Evolutionary conservation across 139 green algal genomes (phyloP).

Genomic region (Tetradesmus obliquus): DNA sequence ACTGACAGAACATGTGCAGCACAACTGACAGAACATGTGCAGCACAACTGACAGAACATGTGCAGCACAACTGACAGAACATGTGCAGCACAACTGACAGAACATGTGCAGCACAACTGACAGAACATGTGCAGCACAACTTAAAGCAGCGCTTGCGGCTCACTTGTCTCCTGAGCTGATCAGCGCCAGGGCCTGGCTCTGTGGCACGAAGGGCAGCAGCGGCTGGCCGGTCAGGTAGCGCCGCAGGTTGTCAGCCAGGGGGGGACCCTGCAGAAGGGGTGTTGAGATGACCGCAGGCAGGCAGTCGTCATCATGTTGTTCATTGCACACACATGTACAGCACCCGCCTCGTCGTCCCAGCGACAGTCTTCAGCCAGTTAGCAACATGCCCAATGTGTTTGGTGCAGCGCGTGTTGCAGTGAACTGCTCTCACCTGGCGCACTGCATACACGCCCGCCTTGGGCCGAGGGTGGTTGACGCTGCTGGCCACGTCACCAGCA

Average conservation of each 20-base stretch:
- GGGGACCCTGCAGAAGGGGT: background rate
- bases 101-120: background rate
- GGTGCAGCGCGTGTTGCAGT: too few species aligned
- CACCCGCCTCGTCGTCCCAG: too few species aligned
- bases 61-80: background rate
- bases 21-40: background rate
- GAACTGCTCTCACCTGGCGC: constrained; percentile 68
- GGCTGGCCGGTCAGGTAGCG: constrained; percentile 68
- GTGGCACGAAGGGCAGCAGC: constrained; percentile 83
- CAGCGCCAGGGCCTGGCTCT: constrained; percentile 86
- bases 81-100: background rate
- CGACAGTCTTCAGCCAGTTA: too few species aligned
- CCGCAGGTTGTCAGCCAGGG: constrained; percentile 88
- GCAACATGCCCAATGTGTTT: too few species aligned
- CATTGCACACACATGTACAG: too few species aligned
- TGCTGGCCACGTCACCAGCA: constrained; percentile 87
- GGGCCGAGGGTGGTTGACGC: constrained; percentile 81
- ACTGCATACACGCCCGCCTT: constrained; percentile 99
- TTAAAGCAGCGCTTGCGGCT: background rate
- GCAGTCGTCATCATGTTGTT: background rate
- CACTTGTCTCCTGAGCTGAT: constrained; percentile 72
- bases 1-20: background rate
- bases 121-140: background rate
- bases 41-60: background rate
- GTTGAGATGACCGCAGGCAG: too few species aligned